Base-by-base conservation (phyloP, 2,329 filamentous ascomycete genomes). In the Phoma sp. region DNA sequence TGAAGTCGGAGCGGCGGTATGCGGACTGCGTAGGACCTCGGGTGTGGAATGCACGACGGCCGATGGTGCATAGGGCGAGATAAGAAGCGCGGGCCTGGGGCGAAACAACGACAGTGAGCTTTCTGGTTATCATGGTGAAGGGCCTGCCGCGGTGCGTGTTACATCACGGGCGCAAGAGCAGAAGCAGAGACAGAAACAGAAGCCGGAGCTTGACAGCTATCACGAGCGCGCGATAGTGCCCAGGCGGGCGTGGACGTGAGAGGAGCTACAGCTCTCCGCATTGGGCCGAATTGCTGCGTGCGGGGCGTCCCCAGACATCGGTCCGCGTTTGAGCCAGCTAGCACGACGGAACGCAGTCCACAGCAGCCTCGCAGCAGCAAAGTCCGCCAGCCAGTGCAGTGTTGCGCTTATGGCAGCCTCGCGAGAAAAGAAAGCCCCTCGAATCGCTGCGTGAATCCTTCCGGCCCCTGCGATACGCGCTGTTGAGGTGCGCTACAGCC, bases 1-100 rank as follows among this genome's bases (percentile, higher is more conserved):
- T 81, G 61, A 88, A 88, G 74, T 88, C 85, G 8, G 84, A 85
- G 35, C 85, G 82, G 62, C 81, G 78, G 63, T 85, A 87, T 56
- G 82, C 78, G 22, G 80, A 80, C 39, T 64, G 62, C 36, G 50
- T 58, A 43, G 74, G 63, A 39, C 74, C 69, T 25, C 71, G 73
- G 12, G 71, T 67, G 25, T 75, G 74, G 53, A 77, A 67, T 51
- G 67, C 50, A 53, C 68, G 71, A 40, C 68, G 66, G 53, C 59
- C 61, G 58, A 71, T 68, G 62, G 62, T 67, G 50, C 70, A 65
- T 39, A 74, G 65, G 29, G 70, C 67, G 35, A 75, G 63, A 63
- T 77, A 81, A 19, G 77, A 78, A 21, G 71, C 66, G 27, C 74
- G 74, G 38, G 75, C 78, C 54, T 74, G 78, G 29, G 72, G 73